Conservation (phyloP, 2,329 filamentous ascomycete species). For the Alternaria sp. region DNA sequence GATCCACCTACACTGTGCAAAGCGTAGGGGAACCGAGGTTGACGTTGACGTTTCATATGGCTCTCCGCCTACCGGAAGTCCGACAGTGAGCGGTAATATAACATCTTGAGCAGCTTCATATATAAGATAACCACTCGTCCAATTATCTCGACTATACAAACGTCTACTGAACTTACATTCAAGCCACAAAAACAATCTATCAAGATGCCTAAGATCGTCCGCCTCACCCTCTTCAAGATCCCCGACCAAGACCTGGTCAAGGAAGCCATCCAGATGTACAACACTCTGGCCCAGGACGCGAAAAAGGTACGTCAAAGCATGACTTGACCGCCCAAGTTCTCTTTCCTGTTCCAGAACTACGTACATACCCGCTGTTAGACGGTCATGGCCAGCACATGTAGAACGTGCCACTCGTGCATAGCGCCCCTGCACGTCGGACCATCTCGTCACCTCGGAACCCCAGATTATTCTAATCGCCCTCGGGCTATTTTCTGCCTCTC, state of each 20-base stretch:
- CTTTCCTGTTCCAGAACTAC: constrained; percentile 7
- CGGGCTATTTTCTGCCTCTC: constrained; percentile 13
- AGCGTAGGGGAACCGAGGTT: constrained; percentile 32
- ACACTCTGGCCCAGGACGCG: constrained; percentile 44
- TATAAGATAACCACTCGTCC: not conserved
- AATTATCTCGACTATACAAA: not conserved
- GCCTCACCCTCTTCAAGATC: constrained; percentile 51
- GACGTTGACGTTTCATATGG: constrained; percentile 21
- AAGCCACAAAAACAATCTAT: constrained; percentile 3
- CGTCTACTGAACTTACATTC: not conserved
- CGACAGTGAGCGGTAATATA: constrained; percentile 5
- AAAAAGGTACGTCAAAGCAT: constrained; percentile 42
- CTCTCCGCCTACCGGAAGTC: constrained; percentile 36
- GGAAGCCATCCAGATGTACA: constrained; percentile 45
- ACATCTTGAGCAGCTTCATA: constrained; percentile 1
- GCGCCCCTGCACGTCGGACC: constrained; percentile 25
- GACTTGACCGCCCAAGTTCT: not conserved
- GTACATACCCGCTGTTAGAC: constrained; percentile 26
- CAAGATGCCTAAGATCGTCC: constrained; percentile 46
- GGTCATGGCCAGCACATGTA: constrained; percentile 10
- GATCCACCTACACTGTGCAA: constrained; percentile 12
- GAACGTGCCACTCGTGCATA: constrained; percentile 13
- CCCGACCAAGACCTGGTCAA: constrained; percentile 39
- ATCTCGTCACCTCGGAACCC: constrained; percentile 27
- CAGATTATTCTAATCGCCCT: constrained; percentile 18